phyloP scores from a whole-genome alignment of 768 basidiomycete species.

The Suillus sp. region DNA sequence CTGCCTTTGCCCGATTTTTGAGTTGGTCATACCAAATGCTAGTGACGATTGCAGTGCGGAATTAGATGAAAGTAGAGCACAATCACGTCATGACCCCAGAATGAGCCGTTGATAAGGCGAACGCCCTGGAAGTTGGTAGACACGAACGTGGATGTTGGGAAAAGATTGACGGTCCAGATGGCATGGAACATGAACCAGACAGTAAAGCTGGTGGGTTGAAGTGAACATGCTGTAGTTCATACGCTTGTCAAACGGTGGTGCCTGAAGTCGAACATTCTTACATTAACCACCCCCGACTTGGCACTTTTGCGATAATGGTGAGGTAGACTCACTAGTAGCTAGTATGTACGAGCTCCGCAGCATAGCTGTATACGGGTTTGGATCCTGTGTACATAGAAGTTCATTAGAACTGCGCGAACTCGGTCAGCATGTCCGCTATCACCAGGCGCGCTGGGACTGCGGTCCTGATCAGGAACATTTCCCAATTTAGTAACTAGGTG shows the following conservation, averaged over 20 bases:
- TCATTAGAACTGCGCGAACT: background rate
- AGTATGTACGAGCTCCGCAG: too few species aligned
- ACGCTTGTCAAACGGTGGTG: background rate
- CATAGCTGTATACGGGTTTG: too few species aligned
- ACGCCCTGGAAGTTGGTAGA: background rate
- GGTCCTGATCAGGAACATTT: constrained; percentile 4
- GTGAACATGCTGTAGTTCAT: background rate
- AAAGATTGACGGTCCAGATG: background rate
- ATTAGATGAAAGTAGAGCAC: background rate
- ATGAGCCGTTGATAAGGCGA: background rate
- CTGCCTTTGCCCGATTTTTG: background rate
- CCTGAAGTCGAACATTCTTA: too few species aligned
- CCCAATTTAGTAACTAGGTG: background rate
- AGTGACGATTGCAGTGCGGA: too few species aligned
- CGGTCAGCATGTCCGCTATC: background rate
- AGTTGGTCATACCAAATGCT: background rate
- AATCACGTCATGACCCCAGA: too few species aligned
- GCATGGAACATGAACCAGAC: background rate
- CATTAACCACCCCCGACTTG: too few species aligned
- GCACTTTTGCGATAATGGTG: too few species aligned
- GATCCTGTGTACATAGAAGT: background rate
- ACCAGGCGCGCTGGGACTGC: background rate
- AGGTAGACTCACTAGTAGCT: too few species aligned
- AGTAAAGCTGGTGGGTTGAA: background rate
- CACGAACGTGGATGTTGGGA: background rate